Evolutionary conservation across 2,329 filamentous ascomycete species (phyloP).

Genomic region (Cladosporium sp.): DNA sequence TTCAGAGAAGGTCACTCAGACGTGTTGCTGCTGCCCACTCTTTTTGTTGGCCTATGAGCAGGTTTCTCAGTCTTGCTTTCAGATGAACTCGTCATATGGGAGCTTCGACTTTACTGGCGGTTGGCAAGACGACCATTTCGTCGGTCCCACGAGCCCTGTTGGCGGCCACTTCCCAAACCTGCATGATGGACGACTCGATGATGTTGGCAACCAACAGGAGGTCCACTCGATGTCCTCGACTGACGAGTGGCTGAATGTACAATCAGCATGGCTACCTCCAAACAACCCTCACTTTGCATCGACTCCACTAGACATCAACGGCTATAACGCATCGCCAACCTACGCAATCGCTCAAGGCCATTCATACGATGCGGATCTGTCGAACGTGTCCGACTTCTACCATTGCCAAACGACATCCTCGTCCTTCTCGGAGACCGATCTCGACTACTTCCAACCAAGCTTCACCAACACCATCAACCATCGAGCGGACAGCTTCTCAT

Average conservation of each 20-base stretch:
- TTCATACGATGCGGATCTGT: not conserved
- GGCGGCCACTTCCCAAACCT: not conserved
- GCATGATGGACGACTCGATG: conserved; percentile 8
- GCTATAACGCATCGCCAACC: not conserved
- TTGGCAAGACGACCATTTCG: not conserved
- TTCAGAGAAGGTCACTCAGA: not conserved
- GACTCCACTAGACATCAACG: not conserved
- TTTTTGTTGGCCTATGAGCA: not conserved
- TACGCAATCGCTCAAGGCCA: not conserved
- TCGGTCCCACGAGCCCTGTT: not conserved
- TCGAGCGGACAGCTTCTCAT: not conserved
- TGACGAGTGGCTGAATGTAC: not conserved
- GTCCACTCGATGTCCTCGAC: not conserved
- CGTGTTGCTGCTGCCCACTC: not conserved
- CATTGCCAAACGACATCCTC: not conserved
- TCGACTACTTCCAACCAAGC: not conserved
- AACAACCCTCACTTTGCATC: not conserved
- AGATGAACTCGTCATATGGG: conserved; percentile 13
- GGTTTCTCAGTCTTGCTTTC: not conserved
- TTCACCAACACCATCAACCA: not conserved
- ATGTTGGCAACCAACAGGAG: not conserved
- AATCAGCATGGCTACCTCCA: not conserved
- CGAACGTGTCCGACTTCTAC: conserved; percentile 1
- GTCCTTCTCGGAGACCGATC: not conserved
- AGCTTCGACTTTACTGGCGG: conserved; percentile 6